phyloP scores from a whole-genome alignment of 2,329 filamentous ascomycete species.

The Spiromastix sp. region DNA sequence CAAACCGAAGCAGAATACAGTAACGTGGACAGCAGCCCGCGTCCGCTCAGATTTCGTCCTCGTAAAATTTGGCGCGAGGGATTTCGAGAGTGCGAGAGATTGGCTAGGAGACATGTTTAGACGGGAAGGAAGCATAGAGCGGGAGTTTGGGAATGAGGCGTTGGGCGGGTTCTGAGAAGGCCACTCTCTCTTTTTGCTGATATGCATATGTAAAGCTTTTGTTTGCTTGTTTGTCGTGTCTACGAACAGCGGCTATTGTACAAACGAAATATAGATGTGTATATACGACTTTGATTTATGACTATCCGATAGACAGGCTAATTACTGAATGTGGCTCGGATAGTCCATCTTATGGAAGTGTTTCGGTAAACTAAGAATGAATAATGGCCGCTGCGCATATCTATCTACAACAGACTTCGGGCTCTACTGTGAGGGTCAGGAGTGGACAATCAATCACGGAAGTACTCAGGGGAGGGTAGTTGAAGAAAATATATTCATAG shows the following conservation, averaged over 20 bases:
- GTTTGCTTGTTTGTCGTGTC: background rate
- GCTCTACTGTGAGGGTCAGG: too few species aligned
- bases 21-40: conserved; percentile 74
- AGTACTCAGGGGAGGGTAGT: too few species aligned
- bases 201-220: background rate
- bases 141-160: conserved; percentile 69
- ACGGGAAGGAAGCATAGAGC: conserved; percentile 60
- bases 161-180: conserved; percentile 56
- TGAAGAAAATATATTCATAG: too few species aligned
- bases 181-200: background rate
- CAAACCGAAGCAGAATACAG: conserved; percentile 37
- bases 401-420: too few species aligned
- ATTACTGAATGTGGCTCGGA: too few species aligned
- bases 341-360: too few species aligned
- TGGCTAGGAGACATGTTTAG: conserved; percentile 71
- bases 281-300: background rate
- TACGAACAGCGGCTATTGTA: background rate
- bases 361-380: too few species aligned
- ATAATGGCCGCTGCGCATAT: too few species aligned
- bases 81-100: conserved; percentile 66
- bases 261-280: too few species aligned
- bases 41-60: conserved; percentile 69
- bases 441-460: too few species aligned
- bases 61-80: conserved; percentile 78
- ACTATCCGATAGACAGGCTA: too few species aligned